Conservation (phyloP, 2,329 filamentous ascomycete genomes). For the Fonsecaea multimorphosa region DNA sequence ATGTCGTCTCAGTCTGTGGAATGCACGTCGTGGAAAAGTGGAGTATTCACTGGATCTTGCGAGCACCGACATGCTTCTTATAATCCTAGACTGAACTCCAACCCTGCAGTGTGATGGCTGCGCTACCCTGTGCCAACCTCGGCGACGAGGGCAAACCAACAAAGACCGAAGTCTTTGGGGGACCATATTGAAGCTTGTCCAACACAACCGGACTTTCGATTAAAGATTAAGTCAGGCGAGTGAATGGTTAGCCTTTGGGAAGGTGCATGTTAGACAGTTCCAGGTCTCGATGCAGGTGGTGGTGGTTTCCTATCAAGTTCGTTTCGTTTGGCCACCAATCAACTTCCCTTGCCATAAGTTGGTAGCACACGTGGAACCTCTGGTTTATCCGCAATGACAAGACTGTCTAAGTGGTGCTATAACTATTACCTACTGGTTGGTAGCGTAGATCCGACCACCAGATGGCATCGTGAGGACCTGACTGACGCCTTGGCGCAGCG, state of each 20-base stretch:
- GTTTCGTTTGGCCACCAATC: conserved; percentile 11
- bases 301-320: not conserved
- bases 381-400: not conserved
- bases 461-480: no score
- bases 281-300: not conserved
- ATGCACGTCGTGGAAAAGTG: not conserved
- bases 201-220: not conserved
- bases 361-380: no score
- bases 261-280: not conserved
- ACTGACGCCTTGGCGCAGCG: not conserved
- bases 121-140: not conserved
- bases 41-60: not conserved
- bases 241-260: not conserved
- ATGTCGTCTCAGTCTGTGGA: not conserved
- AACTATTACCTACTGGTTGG: not conserved
- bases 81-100: not conserved
- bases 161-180: not conserved
- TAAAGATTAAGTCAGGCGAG: not conserved
- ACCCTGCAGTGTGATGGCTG: not conserved
- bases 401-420: not conserved
- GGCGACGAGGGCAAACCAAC: not conserved
- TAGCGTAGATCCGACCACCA: not conserved
- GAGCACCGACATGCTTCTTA: not conserved
- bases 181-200: not conserved
- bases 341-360: not conserved